Evolutionary conservation across 164 flowering plant species (phyloP).

Genomic region (Pachysandra terminalis): DNA sequence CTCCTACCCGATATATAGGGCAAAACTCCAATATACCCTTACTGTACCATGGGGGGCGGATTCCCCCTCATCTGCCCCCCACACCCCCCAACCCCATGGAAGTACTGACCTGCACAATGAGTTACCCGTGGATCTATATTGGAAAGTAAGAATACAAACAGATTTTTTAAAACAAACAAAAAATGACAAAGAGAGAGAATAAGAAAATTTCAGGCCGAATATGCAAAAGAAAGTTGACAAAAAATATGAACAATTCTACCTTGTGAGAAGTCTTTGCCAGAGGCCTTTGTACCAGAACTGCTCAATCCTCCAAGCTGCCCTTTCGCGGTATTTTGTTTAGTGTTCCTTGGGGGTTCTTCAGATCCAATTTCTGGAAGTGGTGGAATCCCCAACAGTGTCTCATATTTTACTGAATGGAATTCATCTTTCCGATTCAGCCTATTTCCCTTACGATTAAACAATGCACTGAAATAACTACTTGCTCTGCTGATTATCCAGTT

Average conservation of each 20-base stretch:
- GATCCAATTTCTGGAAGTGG: conserved; percentile 29
- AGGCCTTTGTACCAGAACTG: conserved; percentile 17
- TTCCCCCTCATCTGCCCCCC: too few relatives aligned
- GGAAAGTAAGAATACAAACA: too few relatives aligned
- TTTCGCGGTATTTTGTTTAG: conserved; percentile 26
- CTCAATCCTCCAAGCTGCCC: conserved; percentile 20
- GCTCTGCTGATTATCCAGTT: conserved; percentile 42
- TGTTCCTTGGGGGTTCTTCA: conserved; percentile 24
- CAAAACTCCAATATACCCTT: too few relatives aligned
- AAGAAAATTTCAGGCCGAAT: neutral
- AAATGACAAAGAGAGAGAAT: neutral
- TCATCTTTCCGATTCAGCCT: conserved; percentile 11
- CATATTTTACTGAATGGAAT: conserved; percentile 9
- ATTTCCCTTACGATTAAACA: conserved; percentile 16
- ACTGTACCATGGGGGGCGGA: too few relatives aligned
- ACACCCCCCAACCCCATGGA: too few relatives aligned
- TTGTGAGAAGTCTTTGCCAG: conserved; percentile 24
- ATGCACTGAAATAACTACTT: conserved; percentile 16
- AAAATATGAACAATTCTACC: conserved; percentile 21
- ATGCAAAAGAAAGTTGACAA: neutral
- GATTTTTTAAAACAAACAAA: too few relatives aligned
- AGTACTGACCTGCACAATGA: too few relatives aligned
- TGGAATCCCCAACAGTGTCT: conserved; percentile 31
- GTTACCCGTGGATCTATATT: too few relatives aligned
- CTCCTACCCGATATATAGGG: too few relatives aligned